Evolutionary conservation across 768 basidiomycete genomes (phyloP).

Genomic region (Exidia glandulosa): DNA sequence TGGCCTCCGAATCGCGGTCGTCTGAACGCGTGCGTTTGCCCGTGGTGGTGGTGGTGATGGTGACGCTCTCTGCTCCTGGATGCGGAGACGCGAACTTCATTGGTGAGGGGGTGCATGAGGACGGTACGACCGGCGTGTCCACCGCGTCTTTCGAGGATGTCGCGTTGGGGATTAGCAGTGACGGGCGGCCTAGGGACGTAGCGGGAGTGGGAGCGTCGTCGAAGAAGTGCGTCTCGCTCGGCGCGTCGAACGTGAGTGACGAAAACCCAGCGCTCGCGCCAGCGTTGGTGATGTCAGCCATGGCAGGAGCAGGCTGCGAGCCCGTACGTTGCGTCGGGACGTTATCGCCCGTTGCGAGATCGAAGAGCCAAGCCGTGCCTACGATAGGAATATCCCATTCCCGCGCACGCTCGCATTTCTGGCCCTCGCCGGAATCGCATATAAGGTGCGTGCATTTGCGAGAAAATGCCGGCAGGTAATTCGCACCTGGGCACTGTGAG

Average conservation of each 20-base stretch:
- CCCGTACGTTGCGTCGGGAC: neutral
- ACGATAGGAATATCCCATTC: conserved; percentile 77
- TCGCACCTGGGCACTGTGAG: conserved; percentile 33
- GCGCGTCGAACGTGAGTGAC: neutral
- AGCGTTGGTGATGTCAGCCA: neutral
- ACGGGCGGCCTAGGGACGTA: neutral
- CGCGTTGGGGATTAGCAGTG: neutral
- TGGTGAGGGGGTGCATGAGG: neutral
- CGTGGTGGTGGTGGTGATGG: neutral
- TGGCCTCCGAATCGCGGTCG: neutral
- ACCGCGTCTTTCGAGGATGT: neutral
- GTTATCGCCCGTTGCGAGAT: conserved; percentile 29
- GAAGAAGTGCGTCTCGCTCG: neutral
- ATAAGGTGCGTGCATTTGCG: conserved; percentile 68
- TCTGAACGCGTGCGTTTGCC: neutral
- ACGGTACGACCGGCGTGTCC: neutral
- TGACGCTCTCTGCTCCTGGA: neutral
- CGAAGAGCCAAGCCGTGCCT: conserved; percentile 55
- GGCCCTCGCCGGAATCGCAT: conserved; percentile 57
- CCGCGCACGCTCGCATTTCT: conserved; percentile 66
- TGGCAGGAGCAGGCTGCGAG: neutral
- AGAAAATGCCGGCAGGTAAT: conserved; percentile 46
- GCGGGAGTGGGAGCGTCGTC: neutral
- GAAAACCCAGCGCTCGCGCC: neutral
- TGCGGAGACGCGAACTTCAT: neutral